Evolutionary conservation across 108 stramenopile species (phyloP), one percentile per base, ranked within the genome.

Genomic region (Conticribra guillardii): DNA sequence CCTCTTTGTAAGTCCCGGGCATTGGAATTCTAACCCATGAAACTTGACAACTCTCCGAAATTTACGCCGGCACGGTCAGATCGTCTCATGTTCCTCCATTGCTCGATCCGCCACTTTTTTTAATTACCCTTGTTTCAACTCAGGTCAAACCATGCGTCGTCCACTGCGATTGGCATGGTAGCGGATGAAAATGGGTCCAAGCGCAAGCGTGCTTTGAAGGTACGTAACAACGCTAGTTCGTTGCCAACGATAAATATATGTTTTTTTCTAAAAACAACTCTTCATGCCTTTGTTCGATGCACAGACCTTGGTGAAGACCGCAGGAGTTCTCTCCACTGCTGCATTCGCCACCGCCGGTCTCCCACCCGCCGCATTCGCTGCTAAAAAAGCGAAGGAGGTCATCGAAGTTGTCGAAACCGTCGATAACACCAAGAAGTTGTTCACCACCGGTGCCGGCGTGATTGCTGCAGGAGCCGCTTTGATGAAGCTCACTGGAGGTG

Each of bases 201-300:
- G 72, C 70, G 86, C 47, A 87, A 89, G 78, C 79, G 79, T 53
- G 85, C 84, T 15, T 52, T 82, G 50, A 89, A 88, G 87, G 87
- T 88, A 64, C 45, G 70, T 56, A 22, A 18, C n/a, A 5, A 19
- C 31, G 16, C 14, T 4, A 19, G 62, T 55, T 27, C n/a, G 23
- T n/a, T 24, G 16, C 37, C 37, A 28, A 5, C 57, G 17, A 34
- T 22, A 16, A 27, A 18, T 22, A 47, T 54, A 18, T 46, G 11
- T n/a, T 27, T 33, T 4, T 44, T 57, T 3, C 18, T 41, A 3
- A 19, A 30, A 23, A 31, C 44, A n/a, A 53, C 22, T 17, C 26
- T 58, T 1, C 4, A 24, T 59, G 48, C 8, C 37, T 41, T 41
- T 41, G 24, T n/a, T 29, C 1, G 7, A 3, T 31, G 15, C 8